Conservation (phyloP, 257 asterid genomes). For the Knoxia roxburghii region DNA sequence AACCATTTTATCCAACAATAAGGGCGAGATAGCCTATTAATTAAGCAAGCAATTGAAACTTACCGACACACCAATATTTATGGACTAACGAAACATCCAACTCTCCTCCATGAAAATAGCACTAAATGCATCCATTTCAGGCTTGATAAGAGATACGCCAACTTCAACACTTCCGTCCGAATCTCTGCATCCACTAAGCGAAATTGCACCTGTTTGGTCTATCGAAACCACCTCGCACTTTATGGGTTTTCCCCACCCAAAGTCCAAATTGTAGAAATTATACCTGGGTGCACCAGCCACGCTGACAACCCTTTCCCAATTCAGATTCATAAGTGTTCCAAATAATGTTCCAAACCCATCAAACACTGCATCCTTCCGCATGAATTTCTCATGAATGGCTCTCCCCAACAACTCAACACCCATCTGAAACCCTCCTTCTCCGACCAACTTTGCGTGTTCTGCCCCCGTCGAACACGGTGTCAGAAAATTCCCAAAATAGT, state of each 20-base stretch:
- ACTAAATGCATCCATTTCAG: constrained; percentile 26
- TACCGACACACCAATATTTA: no score
- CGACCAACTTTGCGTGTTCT: constrained; percentile 11
- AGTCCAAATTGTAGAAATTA: constrained; percentile 32
- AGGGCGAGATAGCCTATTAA: no score
- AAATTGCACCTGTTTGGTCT: constrained; percentile 21
- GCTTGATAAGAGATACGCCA: constrained; percentile 23
- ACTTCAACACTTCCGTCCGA: constrained; percentile 34
- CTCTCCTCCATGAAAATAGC: constrained; percentile 12
- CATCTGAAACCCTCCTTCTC: constrained; percentile 18
- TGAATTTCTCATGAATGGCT: constrained; percentile 15
- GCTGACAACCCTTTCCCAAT: background rate
- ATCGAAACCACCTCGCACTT: constrained; percentile 31
- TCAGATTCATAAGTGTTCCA: background rate
- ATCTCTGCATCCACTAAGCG: constrained; percentile 26
- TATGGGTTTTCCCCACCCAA: constrained; percentile 42
- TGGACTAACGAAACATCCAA: no score
- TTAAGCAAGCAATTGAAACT: no score
- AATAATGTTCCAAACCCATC: constrained; percentile 22
- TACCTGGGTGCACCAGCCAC: constrained; percentile 43
- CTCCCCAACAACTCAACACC: constrained; percentile 27
- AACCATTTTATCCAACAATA: no score
- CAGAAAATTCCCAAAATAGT: constrained; percentile 40
- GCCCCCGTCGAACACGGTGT: background rate
- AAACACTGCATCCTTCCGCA: constrained; percentile 16